Base-by-base conservation (phyloP, 352 stramenopile genomes). In the Pythium myriotylum region DNA sequence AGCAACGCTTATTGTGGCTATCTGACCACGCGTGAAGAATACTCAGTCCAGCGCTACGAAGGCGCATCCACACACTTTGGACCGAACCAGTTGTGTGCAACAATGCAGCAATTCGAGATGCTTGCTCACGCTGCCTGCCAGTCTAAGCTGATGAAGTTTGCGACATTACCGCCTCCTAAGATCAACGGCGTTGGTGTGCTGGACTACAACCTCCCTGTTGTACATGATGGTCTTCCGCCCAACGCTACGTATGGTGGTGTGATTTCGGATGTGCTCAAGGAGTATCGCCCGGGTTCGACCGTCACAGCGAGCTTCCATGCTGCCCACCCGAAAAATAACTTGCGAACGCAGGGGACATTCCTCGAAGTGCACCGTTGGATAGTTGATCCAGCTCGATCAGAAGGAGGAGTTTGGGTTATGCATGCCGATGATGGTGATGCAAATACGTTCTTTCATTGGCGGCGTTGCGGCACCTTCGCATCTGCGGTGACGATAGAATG, bases 11-110 rank as follows among this genome's bases (percentile, higher is more conserved):
- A 96, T 63, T 83, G 82, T 42, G 86, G 84, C 4, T 96, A 96
- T 62, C 72, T 95, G 57, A 89, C 86, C 8, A 96, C 88, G 4
- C 76, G 81, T 2, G 88, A 95, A 59, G 88, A 96, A 59, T 96
- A 95, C 46, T 72, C 86, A 0, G 76, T 92, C 4, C 88, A 96
- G 62, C 80, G 86, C 4, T 96, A 96, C 59, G 88, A 96, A 81
- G 88, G 88, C n/a, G 86, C 88, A 13, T 96, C 85, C 19, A 96
- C 86, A 26, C 85, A 95, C 60, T 96, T 95, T 41, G 88, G 88
- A 6, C 86, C 86, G 0, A 95, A 95, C 46, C 86, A 96, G 58
- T 72, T 96, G 16, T 71, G 72, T 24, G 88, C 84, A 13, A 90
- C 84, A 9, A 79, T 84, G 27, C 84, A 96, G 58, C 79, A 94